Evolutionary conservation across 1,139 yeast genomes (phyloP).

Genomic region (Geotrichum macrosporum): DNA sequence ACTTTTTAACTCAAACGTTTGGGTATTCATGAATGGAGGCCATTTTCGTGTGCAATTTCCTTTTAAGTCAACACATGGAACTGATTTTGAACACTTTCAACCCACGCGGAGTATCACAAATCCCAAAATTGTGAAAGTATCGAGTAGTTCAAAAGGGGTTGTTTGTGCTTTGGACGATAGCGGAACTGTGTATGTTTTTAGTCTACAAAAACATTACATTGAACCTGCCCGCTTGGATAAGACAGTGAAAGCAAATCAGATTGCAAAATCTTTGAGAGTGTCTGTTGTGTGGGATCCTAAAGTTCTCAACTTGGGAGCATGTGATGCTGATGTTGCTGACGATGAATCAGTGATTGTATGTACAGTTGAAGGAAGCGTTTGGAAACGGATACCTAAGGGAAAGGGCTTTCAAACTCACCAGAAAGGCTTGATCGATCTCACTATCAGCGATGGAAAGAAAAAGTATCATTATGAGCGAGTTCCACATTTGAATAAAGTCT

Average conservation of each 20-base stretch:
- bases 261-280: conserved; percentile 24
- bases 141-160: conserved; percentile 29
- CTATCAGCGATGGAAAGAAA: conserved; percentile 21
- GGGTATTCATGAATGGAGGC: conserved; percentile 56
- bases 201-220: conserved; percentile 20
- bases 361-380: conserved; percentile 65
- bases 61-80: not conserved
- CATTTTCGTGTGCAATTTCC: conserved; percentile 39
- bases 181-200: conserved; percentile 36
- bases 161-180: conserved; percentile 33
- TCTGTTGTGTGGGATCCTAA: conserved; percentile 38
- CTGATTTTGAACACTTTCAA: conserved; percentile 25
- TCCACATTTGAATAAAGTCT: conserved; percentile 51
- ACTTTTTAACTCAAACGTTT: conserved; percentile 56
- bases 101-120: conserved; percentile 16
- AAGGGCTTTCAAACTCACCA: conserved; percentile 19
- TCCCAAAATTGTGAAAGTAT: conserved; percentile 26
- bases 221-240: conserved; percentile 10
- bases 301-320: conserved; percentile 32
- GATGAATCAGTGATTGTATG: conserved; percentile 69
- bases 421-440: conserved; percentile 22
- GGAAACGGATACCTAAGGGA: conserved; percentile 36
- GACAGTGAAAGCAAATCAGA: conserved; percentile 12
- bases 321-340: conserved; percentile 62
- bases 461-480: conserved; percentile 54